Base-by-base conservation (phyloP, 129 eudicot genomes). In the Centrapalus pauciflorus region DNA sequence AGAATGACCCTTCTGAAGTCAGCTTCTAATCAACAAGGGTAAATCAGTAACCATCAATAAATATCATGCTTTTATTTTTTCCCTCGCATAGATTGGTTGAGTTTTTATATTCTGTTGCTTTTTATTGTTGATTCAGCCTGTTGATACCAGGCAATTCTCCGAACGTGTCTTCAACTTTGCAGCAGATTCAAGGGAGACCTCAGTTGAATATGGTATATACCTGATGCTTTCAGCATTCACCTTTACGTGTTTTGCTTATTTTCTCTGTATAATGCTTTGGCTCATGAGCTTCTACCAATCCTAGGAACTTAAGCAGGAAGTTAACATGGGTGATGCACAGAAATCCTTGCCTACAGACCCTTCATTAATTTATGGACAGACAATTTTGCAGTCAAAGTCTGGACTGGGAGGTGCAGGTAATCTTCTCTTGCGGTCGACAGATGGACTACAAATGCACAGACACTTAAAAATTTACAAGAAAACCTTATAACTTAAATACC, bases 1-100 rank as follows among this genome's bases (percentile, higher is more conserved):
- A 78, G 89, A 67, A 82, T 88, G 83, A 86, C 92, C 72, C 89
- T 85, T 52, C 83, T 88, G 55, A 89, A 85, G 57, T 80, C 93
- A 20, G 90, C 85, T 24, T 49, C 87, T 61, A 84, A 81, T 79
- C 85, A 81, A 30, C 96, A 89, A 83, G 90, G 94, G 96, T 89
- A 79, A 43, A 38, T 46, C 64, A 11, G 56, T 61, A 49, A 1
- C 11, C 19, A 5, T 48, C 59, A 29, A 46, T 14, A 17, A 21
- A 26, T 3, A 65, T 46, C 10, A 14, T 46, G 10, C 43, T 46
- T 45, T 26, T 63, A 24, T 17, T 28, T 19, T 50, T 46, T 29
- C 25, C 35, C 55, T n/a, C n/a, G n/a, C 35, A 16, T 64, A 25
- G 19, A 27, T 67, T 50, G 19, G 65, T 27, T 57, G 26, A 24